Conservation (phyloP, 441 rosid genomes). For the Euphorbia corollata region DNA sequence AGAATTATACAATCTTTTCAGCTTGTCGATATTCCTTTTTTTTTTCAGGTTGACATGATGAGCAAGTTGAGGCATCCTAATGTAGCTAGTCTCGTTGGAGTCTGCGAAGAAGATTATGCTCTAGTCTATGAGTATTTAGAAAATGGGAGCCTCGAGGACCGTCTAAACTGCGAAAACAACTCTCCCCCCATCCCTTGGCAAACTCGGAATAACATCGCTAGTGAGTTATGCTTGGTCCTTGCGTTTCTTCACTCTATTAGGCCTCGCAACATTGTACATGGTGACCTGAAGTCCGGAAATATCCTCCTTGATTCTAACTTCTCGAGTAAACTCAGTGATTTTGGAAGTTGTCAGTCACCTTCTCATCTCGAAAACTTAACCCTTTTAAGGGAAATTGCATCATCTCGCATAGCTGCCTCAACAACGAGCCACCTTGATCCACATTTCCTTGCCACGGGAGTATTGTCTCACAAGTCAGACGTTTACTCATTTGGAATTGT, state of each 20-base stretch:
- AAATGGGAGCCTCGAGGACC: conserved; percentile 86
- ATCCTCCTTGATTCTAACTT: conserved; percentile 67
- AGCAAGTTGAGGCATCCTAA: conserved; percentile 88
- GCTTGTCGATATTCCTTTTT: conserved; percentile 16
- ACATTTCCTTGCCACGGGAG: conserved; percentile 58
- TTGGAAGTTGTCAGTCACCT: conserved; percentile 52
- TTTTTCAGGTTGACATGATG: conserved; percentile 60
- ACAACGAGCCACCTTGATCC: conserved; percentile 71
- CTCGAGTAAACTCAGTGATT: conserved; percentile 67
- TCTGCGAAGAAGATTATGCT: conserved; percentile 72
- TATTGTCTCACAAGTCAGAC: conserved; percentile 69
- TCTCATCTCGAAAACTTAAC: conserved; percentile 22
- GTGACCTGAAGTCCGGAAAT: conserved; percentile 72
- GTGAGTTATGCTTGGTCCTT: conserved; percentile 71
- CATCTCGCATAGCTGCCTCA: conserved; percentile 38
- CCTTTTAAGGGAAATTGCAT: conserved; percentile 14
- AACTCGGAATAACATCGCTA: conserved; percentile 55
- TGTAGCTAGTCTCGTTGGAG: conserved; percentile 66
- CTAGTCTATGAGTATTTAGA: conserved; percentile 77
- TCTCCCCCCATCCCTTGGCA: conserved; percentile 82
- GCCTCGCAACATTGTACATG: conserved; percentile 67
- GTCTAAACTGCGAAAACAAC: conserved; percentile 64
- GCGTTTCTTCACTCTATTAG: conserved; percentile 72
- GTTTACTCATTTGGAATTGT: conserved; percentile 83
- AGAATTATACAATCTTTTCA: conserved; percentile 6